Conservation (phyloP, 345 rosid genomes). For the Bruguiera parviflora region DNA sequence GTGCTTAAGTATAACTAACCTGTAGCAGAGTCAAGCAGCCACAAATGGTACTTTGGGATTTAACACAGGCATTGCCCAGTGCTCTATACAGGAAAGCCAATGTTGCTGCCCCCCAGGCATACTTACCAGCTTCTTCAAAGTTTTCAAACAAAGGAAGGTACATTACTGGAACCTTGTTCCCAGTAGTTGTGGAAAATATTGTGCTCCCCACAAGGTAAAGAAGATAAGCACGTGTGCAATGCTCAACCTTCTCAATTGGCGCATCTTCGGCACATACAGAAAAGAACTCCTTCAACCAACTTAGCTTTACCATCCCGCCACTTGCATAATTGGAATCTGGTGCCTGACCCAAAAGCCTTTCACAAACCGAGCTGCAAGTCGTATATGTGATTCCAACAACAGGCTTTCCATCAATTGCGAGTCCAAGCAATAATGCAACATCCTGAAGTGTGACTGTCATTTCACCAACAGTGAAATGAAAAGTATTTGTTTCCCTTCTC, state of each 20-base stretch:
- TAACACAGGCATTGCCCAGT: constrained; percentile 95
- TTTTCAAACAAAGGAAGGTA: constrained; percentile 82
- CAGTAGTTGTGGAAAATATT: constrained; percentile 89
- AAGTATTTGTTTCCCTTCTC: constrained; percentile 95
- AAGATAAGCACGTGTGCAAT: constrained; percentile 80
- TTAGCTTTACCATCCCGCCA: constrained; percentile 97
- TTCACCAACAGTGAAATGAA: constrained; percentile 82
- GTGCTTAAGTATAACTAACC: constrained; percentile 37
- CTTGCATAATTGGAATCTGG: constrained; percentile 81
- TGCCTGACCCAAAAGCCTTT: constrained; percentile 58
- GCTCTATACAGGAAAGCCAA: constrained; percentile 92
- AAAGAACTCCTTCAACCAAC: constrained; percentile 92
- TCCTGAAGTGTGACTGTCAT: constrained; percentile 91
- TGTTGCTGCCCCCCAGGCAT: constrained; percentile 95
- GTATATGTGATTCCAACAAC: constrained; percentile 88
- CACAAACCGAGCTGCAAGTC: constrained; percentile 62
- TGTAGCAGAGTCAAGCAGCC: constrained; percentile 93
- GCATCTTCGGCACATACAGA: constrained; percentile 69
- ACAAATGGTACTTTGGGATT: constrained; percentile 92
- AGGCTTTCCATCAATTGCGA: constrained; percentile 85
- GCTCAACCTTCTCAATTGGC: constrained; percentile 52
- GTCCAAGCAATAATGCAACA: constrained; percentile 70
- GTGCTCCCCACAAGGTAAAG: constrained; percentile 92
- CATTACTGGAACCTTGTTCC: constrained; percentile 97
- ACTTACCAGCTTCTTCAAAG: constrained; percentile 77